These are phyloP conservation scores for Fraxinus sp. DNA, from an alignment of 305 asterid species.

Conservation along the genomic window DNA sequence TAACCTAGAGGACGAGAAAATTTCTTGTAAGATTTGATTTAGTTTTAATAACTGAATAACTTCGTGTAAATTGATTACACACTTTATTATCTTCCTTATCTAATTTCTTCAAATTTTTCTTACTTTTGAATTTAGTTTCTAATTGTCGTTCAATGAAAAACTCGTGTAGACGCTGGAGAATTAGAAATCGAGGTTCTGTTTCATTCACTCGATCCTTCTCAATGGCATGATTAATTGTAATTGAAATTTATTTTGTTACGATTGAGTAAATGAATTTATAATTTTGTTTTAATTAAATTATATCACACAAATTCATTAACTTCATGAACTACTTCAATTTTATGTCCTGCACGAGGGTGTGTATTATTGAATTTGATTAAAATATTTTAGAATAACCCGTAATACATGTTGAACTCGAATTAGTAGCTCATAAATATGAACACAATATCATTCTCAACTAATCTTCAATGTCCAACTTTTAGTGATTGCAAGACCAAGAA, in stretches of 20 bases:
- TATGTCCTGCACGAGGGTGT: neutral
- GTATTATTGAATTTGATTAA: neutral
- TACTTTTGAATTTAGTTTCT: neutral
- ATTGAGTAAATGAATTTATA: neutral
- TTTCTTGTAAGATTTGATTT: constrained; percentile 12
- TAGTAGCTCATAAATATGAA: too few species aligned
- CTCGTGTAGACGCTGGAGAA: neutral
- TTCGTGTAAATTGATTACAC: neutral
- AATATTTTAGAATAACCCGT: too few species aligned
- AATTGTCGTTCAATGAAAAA: neutral
- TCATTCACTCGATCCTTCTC: neutral
- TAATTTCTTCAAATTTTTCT: neutral
- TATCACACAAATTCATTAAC: neutral
- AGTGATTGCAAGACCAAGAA: neutral
- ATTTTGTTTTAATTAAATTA: neutral
- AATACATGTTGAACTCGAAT: too few species aligned
- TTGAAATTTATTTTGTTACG: neutral
- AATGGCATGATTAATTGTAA: neutral
- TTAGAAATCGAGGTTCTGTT: neutral
- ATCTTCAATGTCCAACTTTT: neutral
- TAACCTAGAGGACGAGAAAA: constrained; percentile 21
- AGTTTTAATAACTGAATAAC: neutral
- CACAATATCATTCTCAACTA: too few species aligned
- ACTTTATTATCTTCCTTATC: neutral
- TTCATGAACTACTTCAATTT: neutral